A percentile compares a stretch with the other conserved stretches of the same genome.
phyloP scores from a whole-genome alignment of 306 rosid genomes.

The Betula pendula region DNA sequence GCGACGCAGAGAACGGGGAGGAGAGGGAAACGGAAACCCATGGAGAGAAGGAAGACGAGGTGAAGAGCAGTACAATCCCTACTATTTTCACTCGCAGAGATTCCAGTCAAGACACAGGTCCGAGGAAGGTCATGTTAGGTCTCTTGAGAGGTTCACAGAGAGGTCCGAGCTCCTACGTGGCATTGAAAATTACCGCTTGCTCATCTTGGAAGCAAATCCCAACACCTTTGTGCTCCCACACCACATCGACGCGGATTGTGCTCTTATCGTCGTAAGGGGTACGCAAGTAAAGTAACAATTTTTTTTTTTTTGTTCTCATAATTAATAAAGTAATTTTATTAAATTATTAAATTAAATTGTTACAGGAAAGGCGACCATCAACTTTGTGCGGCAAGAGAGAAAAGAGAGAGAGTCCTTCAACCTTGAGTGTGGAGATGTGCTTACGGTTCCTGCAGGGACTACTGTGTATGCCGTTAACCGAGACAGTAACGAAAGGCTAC shows the following conservation, averaged over 20 bases:
- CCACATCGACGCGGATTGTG: conserved; percentile 46
- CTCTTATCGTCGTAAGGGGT: conserved; percentile 36
- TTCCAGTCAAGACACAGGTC: conserved; percentile 26
- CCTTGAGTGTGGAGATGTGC: conserved; percentile 35
- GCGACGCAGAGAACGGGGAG: conserved; percentile 12
- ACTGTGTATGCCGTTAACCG: conserved; percentile 34
- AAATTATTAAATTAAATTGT: no score
- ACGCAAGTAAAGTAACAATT: background rate
- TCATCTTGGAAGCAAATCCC: conserved; percentile 42
- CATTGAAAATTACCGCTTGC: conserved; percentile 37
- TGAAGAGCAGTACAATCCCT: conserved; percentile 35
- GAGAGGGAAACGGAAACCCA: background rate
- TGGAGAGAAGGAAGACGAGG: background rate
- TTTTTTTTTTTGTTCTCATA: no score
- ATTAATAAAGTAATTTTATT: no score
- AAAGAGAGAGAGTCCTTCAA: conserved; percentile 30
- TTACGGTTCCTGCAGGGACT: conserved; percentile 37
- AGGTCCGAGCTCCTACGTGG: conserved; percentile 39
- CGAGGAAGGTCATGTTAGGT: conserved; percentile 31
- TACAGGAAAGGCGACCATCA: conserved; percentile 40
- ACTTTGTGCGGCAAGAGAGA: conserved; percentile 32
- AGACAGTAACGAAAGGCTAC: conserved; percentile 28
- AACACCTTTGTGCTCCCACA: conserved; percentile 43
- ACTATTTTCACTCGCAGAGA: conserved; percentile 30
- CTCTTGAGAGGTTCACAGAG: conserved; percentile 29